Evolutionary conservation across 306 rosid genomes (phyloP).

Genomic region (Castanea sativa): DNA sequence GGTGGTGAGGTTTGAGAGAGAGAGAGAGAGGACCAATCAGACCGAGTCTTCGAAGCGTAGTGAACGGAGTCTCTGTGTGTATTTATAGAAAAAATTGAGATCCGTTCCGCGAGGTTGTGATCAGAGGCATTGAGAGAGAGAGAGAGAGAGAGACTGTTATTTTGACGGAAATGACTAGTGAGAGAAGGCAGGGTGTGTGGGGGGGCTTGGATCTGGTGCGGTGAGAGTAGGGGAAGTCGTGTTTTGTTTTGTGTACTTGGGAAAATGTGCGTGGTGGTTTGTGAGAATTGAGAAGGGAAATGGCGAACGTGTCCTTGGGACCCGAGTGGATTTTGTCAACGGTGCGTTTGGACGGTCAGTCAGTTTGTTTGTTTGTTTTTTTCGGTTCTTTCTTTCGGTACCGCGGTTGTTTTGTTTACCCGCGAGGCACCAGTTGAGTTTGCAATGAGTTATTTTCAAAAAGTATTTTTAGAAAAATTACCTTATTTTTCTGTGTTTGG

Average conservation of each 20-base stretch:
- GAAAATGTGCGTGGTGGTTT: slow-evolving; percentile 14
- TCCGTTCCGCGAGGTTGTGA: slow-evolving; percentile 76
- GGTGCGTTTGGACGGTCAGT: background rate
- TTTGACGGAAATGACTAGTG: background rate
- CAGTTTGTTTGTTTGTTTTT: background rate
- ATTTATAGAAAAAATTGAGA: slow-evolving; percentile 34
- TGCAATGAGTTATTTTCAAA: no score
- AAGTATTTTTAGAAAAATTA: no score
- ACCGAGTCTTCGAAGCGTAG: slow-evolving; percentile 40
- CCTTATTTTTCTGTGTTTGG: no score
- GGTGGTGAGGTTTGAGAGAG: background rate
- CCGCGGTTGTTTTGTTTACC: background rate
- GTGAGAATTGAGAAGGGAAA: background rate
- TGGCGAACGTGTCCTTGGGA: slow-evolving; percentile 6
- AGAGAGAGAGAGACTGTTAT: slow-evolving; percentile 9
- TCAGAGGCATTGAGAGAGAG: slow-evolving; percentile 24
- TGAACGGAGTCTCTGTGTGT: slow-evolving; percentile 46
- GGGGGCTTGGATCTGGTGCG: slow-evolving; percentile 21
- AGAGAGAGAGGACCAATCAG: slow-evolving; percentile 6
- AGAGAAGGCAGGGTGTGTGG: background rate
- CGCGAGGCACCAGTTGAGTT: background rate
- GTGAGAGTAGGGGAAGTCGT: slow-evolving; percentile 24
- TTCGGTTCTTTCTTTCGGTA: background rate
- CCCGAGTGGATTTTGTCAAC: slow-evolving; percentile 5
- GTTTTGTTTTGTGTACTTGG: background rate